These are phyloP conservation scores for Isochrysis galbana DNA, from an alignment of 78 protist genomes.

Conservation along the genomic window DNA sequence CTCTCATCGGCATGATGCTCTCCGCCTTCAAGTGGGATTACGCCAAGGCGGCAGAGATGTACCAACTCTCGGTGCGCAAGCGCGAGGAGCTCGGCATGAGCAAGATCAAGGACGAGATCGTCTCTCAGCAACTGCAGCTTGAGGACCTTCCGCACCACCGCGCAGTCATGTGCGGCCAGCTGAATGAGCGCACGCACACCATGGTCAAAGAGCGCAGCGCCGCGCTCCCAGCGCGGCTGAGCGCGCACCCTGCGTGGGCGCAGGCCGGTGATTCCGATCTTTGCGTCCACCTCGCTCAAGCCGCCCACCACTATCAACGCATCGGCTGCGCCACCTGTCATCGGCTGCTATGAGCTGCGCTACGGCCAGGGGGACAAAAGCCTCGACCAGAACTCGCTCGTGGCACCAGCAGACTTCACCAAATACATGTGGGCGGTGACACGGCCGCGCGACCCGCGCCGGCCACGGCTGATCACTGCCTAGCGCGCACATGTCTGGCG, in stretches of 20 bases:
- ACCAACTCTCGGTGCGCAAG: not conserved
- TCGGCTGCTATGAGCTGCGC: slow-evolving; percentile 18
- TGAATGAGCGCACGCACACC: no score
- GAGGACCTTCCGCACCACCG: not conserved
- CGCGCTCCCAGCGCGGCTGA: no score
- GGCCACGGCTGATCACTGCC: no score
- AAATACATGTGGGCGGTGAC: no score
- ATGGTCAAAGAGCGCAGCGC: no score
- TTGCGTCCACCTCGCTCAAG: not conserved
- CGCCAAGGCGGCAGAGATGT: not conserved
- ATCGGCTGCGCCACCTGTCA: not conserved
- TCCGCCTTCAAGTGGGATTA: not conserved
- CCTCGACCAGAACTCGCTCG: not conserved
- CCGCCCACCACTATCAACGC: not conserved
- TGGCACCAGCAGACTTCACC: not conserved
- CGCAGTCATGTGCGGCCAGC: not conserved
- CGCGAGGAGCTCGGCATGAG: not conserved
- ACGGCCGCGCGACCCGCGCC: no score
- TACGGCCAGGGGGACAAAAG: not conserved
- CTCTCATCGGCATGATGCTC: not conserved
- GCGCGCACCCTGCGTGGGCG: no score
- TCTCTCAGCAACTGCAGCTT: not conserved
- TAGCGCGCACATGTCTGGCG: no score
- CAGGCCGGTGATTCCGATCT: not conserved
- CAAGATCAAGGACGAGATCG: not conserved